A percentile compares a stretch with the other conserved stretches of the same genome.
Conservation (phyloP, 2,329 filamentous ascomycete species). For the Alternaria sp. region DNA sequence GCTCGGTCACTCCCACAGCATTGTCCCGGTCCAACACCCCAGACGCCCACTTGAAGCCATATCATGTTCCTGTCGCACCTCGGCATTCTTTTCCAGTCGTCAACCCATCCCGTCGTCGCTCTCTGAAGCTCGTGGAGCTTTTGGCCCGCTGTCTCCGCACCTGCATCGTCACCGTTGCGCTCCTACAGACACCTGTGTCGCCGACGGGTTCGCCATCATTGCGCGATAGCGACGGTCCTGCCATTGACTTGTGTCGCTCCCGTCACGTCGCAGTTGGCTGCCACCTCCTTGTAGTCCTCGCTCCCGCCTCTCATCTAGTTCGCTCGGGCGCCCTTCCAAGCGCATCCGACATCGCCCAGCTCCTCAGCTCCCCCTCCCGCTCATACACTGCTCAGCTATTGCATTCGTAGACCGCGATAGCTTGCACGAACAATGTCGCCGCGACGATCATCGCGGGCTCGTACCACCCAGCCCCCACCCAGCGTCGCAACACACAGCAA, state of each 20-base stretch:
- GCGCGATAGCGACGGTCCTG: slow-evolving; percentile 11
- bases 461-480: slow-evolving; percentile 73
- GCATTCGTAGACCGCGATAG: slow-evolving; percentile 8
- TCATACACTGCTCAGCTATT: slow-evolving; percentile 1
- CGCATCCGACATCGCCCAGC: slow-evolving; percentile 23
- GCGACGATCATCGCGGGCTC: slow-evolving; percentile 91
- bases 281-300: slow-evolving; percentile 19
- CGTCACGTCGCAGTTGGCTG: slow-evolving; percentile 14
- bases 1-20: slow-evolving; percentile 35
- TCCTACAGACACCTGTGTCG: slow-evolving; percentile 29
- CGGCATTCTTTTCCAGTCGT: slow-evolving; percentile 27
- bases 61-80: slow-evolving; percentile 41
- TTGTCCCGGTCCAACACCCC: slow-evolving; percentile 33
- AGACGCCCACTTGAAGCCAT: slow-evolving; percentile 24
- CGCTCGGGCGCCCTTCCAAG: slow-evolving; percentile 17
- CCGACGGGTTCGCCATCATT: slow-evolving; percentile 18
- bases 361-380: slow-evolving; percentile 2
- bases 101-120: slow-evolving; percentile 38
- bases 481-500: slow-evolving; percentile 75
- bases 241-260: slow-evolving; percentile 21
- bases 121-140: slow-evolving; percentile 50
- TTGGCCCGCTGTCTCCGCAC: slow-evolving; percentile 49
- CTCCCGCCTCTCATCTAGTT: slow-evolving; percentile 21
- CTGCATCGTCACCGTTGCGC: slow-evolving; percentile 40
- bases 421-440: slow-evolving; percentile 64